Evolutionary conservation across 805 yeast genomes (phyloP), one percentile per base, ranked within the genome.

Genomic region (Pichia sporocuriosa): DNA sequence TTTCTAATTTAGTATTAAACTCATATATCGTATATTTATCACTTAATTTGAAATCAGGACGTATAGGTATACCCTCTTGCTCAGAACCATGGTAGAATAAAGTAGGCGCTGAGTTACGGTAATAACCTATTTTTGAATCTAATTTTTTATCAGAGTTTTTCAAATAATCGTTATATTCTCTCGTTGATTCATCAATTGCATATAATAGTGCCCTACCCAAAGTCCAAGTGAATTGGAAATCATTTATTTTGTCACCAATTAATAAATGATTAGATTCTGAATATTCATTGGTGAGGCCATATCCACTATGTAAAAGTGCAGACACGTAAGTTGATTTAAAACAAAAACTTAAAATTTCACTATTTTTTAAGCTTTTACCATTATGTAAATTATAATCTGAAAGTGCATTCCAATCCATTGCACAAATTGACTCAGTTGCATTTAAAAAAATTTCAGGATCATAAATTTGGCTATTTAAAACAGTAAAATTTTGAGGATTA

Each of bases 141-240:
- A 19, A 15, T 11, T n/a, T 15, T 19, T 24, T 29, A 8, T 19
- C 10, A 4, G 15, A 20, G 22, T 16, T 13, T 13, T 37, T 22
- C 10, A 28, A n/a, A 33, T 22, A 33, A 4, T 17, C 19, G 16
- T 19, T 10, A n/a, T 26, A 26, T 22, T 30, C 31, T 21, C 31
- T 12, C 54, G 68, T 26, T 63, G 62, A 44, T 68, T 68, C 60
- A 74, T 84, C 56, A 67, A 77, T 46, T 4, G 82, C 75, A 53
- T 81, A 81, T 19, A 81, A 57, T 9, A 81, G 56, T 2, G 87
- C 87, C 55, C 56, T 70, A 66, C 98, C 98, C 23, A 93, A 59
- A 0, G 97, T 93, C 98, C 98, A 93, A 0, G 96, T 79, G 29
- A 90, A 69, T 49, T 88, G 97, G 2, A 75, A 72, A 1, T 93